Evolutionary conservation across 2,329 filamentous ascomycete genomes (phyloP).

Genomic region (Fusarium sp.): DNA sequence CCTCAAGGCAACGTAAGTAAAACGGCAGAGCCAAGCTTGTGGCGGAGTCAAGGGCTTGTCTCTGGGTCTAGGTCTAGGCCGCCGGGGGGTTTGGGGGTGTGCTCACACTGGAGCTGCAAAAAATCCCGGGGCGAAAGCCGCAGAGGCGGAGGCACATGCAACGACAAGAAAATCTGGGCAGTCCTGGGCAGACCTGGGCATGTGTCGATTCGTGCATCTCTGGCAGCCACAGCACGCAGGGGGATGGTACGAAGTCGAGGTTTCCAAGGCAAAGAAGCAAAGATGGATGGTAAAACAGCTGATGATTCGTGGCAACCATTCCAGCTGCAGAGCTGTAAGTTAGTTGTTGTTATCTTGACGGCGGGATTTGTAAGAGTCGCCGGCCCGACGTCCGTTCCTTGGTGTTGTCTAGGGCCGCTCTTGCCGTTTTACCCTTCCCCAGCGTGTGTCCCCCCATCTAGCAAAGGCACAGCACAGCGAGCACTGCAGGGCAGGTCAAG

Average conservation of each 20-base stretch:
- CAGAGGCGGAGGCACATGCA: constrained; percentile 1
- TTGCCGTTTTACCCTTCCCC: constrained; percentile 1
- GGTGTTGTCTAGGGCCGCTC: not conserved
- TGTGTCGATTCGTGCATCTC: constrained; percentile 23
- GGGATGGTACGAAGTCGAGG: constrained; percentile 4
- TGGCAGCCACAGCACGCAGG: constrained; percentile 25
- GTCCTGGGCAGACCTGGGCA: constrained; percentile 19
- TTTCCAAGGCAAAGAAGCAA: constrained; percentile 3
- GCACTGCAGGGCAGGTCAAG: not conserved
- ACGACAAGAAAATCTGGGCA: constrained; percentile 22
- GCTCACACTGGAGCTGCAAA: not conserved
- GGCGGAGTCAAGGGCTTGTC: constrained; percentile 27
- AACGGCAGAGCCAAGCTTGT: constrained; percentile 23
- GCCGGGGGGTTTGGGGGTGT: constrained; percentile 25
- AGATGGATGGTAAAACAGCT: constrained; percentile 12
- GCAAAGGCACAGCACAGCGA: not conserved
- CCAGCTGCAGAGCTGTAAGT: not conserved
- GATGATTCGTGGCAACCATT: not conserved
- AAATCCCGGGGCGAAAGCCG: not conserved
- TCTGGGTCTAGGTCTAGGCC: constrained; percentile 17
- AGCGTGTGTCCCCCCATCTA: not conserved
- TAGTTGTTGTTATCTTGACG: not conserved
- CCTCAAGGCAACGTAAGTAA: constrained; percentile 30
- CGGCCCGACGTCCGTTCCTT: not conserved
- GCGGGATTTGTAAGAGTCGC: not conserved